Conservation (phyloP, 1,284 basidiomycete species). For the Coniferiporia weirii region DNA sequence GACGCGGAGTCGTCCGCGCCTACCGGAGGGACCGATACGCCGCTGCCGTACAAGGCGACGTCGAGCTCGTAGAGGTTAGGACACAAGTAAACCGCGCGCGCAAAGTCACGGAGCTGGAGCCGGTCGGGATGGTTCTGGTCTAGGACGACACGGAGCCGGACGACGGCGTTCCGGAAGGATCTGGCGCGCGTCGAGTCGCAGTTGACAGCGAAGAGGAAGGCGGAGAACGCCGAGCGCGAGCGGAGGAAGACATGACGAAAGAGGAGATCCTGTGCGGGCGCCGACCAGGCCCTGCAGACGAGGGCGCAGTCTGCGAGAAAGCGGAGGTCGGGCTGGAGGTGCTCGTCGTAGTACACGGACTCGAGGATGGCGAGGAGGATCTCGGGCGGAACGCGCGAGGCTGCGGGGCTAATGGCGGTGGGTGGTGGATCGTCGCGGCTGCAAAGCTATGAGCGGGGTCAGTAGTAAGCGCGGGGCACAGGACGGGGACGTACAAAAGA, state of each 20-base stretch:
- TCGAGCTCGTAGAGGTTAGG: constrained; percentile 52
- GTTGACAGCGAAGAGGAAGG: constrained; percentile 49
- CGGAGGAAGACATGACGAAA: constrained; percentile 52
- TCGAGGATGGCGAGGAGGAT: constrained; percentile 59
- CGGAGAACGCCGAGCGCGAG: constrained; percentile 45
- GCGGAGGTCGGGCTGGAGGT: constrained; percentile 32
- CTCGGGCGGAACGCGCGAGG: constrained; percentile 47
- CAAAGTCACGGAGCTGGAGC: constrained; percentile 51
- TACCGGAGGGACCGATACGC: constrained; percentile 31
- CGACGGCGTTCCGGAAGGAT: constrained; percentile 46
- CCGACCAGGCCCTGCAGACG: constrained; percentile 61
- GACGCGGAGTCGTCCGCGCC: constrained; percentile 46
- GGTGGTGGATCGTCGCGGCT: background rate
- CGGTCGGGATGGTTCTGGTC: constrained; percentile 62
- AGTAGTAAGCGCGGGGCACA: background rate
- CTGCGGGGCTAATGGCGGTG: background rate
- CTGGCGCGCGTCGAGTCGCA: constrained; percentile 29
- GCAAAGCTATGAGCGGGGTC: background rate
- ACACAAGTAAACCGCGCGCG: constrained; percentile 49
- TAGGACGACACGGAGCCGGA: constrained; percentile 47
- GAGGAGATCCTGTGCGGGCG: constrained; percentile 54
- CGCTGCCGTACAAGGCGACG: constrained; percentile 54
- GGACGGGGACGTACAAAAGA: background rate
- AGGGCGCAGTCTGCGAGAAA: constrained; percentile 51
- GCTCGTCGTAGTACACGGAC: constrained; percentile 39